These are phyloP conservation scores for Asterophora lycoperdoides DNA, from an alignment of 768 basidiomycete genomes.

Conservation along the genomic window DNA sequence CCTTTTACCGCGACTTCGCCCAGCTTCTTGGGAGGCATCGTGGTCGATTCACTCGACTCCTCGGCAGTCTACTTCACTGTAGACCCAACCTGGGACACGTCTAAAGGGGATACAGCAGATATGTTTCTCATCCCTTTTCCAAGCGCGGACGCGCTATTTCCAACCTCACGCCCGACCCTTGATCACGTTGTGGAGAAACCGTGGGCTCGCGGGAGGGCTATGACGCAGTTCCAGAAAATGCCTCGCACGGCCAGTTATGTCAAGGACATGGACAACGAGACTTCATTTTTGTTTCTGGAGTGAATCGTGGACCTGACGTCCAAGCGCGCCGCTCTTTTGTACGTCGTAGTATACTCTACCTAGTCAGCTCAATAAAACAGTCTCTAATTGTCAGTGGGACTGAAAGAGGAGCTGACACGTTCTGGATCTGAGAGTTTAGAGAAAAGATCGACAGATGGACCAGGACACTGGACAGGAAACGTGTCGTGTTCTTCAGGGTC, in stretches of 20 bases:
- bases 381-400: neutral
- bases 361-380: neutral
- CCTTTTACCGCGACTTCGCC: neutral
- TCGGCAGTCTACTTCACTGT: slow-evolving; percentile 16
- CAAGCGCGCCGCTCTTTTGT: neutral
- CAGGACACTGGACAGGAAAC: neutral
- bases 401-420: too few relatives aligned
- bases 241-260: neutral
- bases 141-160: neutral
- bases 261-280: slow-evolving; percentile 6
- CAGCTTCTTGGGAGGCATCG: neutral
- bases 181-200: neutral
- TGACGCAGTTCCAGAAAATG: neutral
- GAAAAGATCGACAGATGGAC: too few relatives aligned
- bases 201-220: neutral
- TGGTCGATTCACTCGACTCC: neutral
- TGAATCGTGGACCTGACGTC: neutral
- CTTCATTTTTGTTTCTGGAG: slow-evolving; percentile 13
- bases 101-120: slow-evolving; percentile 11
- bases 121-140: slow-evolving; percentile 12
- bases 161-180: neutral
- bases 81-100: slow-evolving; percentile 14
- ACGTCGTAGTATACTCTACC: neutral
- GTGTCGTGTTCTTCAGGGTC: neutral
- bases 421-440: neutral